Evolutionary conservation across 768 basidiomycete species (phyloP), one percentile per base, ranked within the genome.

Genomic region (Boletus bicolor): DNA sequence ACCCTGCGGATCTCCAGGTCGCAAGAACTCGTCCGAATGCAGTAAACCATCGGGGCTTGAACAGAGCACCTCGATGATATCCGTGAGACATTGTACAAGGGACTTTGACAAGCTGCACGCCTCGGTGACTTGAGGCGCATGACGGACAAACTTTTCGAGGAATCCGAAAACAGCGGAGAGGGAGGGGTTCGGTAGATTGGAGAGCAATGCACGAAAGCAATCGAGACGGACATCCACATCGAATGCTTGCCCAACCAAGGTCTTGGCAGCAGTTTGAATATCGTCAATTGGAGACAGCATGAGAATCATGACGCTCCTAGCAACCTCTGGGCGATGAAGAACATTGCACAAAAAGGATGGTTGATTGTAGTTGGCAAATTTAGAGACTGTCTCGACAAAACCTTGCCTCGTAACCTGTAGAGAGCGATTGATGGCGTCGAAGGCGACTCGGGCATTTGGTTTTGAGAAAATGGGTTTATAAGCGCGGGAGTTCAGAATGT

Each of bases 171-270:
- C 76, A 7, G 90, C 94, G 15, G 83, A 78, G 24, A 98, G 76
- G 0, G 89, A 78, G 32, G 79, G 77, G 37, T 81, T 78, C 0
- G 93, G 82, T 50, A 82, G 76, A 50, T 87, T 82, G 60, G 80
- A 76, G 3, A 98, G 76, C 21, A 98, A 74, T 14, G 82, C 84
- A 8, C 89, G 84, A 66, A 97, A 88, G 67, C 91, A 95, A 59
- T 97, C 95, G 38, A 83, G 78, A 43, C 97, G 89, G 28, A 83
- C 85, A 64, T 95, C 92, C n/a, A 86, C 90, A 61, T 96, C 90
- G 63, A 89, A 95, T 0, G 93, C 89, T 51, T 92, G 82, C 11
- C 88, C 88, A 28, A 91, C 80, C n/a, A 98, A 69, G 19, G 82
- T 81, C 68, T 93, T 89, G 1, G 87, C 89, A 11, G 88, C 84